These are phyloP conservation scores for Diaporthe vexans DNA, from an alignment of 2,329 filamentous ascomycete genomes.

Conservation along the genomic window DNA sequence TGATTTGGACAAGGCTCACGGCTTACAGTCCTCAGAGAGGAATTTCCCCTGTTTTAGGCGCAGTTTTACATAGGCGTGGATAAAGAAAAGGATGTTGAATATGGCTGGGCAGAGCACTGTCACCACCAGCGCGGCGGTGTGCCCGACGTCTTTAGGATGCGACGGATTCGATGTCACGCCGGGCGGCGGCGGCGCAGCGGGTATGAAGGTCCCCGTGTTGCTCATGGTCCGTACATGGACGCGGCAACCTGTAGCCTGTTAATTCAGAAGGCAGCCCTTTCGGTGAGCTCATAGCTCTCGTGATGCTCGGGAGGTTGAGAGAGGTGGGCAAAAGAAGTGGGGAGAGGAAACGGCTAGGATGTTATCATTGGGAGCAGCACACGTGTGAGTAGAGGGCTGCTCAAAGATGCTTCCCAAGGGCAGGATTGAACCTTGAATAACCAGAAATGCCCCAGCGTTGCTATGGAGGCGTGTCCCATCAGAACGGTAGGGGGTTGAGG, in stretches of 20 bases:
- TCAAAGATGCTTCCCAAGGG: not conserved
- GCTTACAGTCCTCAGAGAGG: slow-evolving; percentile 30
- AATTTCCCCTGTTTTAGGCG: not conserved
- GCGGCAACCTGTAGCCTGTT: not conserved
- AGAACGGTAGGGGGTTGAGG: slow-evolving; percentile 5
- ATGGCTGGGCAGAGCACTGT: slow-evolving; percentile 5
- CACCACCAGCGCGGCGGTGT: slow-evolving; percentile 5
- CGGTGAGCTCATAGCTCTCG: slow-evolving; percentile 19
- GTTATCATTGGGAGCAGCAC: slow-evolving; percentile 18
- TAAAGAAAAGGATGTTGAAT: slow-evolving; percentile 14
- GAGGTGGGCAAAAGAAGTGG: not conserved
- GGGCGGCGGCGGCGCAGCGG: slow-evolving; percentile 11
- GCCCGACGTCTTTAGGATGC: not conserved
- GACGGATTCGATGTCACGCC: not conserved
- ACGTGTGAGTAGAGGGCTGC: not conserved
- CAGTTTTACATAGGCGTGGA: slow-evolving; percentile 27
- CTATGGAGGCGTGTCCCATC: slow-evolving; percentile 19
- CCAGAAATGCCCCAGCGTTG: not conserved
- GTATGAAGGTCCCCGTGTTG: slow-evolving; percentile 2
- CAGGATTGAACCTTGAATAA: slow-evolving; percentile 10
- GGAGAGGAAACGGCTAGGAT: not conserved
- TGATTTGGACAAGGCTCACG: not conserved
- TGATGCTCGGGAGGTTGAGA: not conserved
- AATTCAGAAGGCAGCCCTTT: not conserved
- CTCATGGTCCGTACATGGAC: slow-evolving; percentile 19